Conservation (phyloP, 1,284 basidiomycete species). For the Mycena sp. region DNA sequence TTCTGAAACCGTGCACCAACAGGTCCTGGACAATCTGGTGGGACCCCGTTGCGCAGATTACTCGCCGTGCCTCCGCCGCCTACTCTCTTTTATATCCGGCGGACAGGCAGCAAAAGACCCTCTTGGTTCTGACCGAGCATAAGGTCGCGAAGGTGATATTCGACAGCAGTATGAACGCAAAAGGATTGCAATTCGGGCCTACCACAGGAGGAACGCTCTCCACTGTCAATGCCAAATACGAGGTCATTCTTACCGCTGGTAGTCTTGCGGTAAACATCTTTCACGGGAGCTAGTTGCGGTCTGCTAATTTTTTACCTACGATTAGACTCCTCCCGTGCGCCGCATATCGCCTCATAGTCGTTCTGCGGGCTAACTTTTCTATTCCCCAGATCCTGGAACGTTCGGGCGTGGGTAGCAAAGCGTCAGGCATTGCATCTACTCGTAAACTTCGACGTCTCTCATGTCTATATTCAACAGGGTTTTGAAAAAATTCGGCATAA, state of each 20-base stretch:
- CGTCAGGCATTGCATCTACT: constrained; percentile 14
- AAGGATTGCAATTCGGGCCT: constrained; percentile 35
- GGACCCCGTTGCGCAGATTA: constrained; percentile 27
- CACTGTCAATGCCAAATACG: constrained; percentile 32
- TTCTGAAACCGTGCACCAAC: background rate
- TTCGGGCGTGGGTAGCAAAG: constrained; percentile 36
- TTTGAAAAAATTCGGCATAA: constrained; percentile 30
- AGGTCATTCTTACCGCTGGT: constrained; percentile 39
- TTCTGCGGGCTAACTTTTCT: background rate
- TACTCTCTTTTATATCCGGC: constrained; percentile 50
- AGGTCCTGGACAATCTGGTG: constrained; percentile 37
- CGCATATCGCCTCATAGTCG: background rate
- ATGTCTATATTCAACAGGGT: constrained; percentile 18
- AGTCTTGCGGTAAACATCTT: constrained; percentile 24
- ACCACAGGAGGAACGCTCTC: constrained; percentile 17
- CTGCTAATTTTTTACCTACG: background rate
- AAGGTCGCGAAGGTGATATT: constrained; percentile 43
- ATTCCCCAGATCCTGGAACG: constrained; percentile 36
- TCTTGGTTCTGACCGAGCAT: constrained; percentile 46
- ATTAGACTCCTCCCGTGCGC: constrained; percentile 20
- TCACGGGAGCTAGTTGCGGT: background rate
- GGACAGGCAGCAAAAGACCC: constrained; percentile 38
- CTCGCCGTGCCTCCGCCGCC: constrained; percentile 47
- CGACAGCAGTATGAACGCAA: constrained; percentile 29
- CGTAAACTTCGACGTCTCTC: background rate